phyloP scores from a whole-genome alignment of 306 rosid genomes.

The cucumber (Cucumis sativus) region DNA sequence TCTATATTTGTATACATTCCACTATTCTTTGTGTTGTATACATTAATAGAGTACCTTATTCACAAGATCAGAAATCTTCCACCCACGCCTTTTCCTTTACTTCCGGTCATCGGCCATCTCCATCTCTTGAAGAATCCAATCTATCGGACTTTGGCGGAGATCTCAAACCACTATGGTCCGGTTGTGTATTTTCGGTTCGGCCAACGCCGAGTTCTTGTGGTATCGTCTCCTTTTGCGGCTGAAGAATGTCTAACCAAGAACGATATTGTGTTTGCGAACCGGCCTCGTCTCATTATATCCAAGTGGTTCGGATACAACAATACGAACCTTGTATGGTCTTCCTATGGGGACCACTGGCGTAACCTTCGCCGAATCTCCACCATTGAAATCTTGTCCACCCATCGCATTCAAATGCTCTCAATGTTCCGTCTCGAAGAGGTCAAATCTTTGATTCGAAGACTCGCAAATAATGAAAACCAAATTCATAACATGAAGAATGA shows the following conservation, averaged over 20 bases:
- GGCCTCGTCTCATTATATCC: constrained; percentile 20
- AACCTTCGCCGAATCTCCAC: constrained; percentile 30
- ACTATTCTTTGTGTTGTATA: background rate
- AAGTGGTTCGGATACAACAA: constrained; percentile 28
- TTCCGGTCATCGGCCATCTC: constrained; percentile 33
- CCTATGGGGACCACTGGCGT: constrained; percentile 30
- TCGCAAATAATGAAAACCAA: background rate
- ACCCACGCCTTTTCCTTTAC: constrained; percentile 17
- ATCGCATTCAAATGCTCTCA: constrained; percentile 16
- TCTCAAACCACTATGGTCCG: constrained; percentile 21
- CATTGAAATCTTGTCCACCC: constrained; percentile 14
- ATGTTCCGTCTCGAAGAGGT: constrained; percentile 19
- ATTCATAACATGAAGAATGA: constrained; percentile 12
- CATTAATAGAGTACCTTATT: background rate
- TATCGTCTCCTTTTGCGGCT: constrained; percentile 21
- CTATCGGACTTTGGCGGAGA: constrained; percentile 12
- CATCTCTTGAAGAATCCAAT: constrained; percentile 25
- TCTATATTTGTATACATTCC: background rate
- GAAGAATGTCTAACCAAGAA: constrained; percentile 27
- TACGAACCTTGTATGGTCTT: constrained; percentile 25
- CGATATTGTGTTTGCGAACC: constrained; percentile 24
- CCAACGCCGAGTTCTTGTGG: constrained; percentile 18
- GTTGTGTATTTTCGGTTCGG: constrained; percentile 20
- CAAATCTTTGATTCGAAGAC: background rate
- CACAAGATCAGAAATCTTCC: constrained; percentile 11